These are phyloP conservation scores for Sporormia fimetaria DNA, from an alignment of 495 filamentous ascomycete species.

Conservation along the genomic window DNA sequence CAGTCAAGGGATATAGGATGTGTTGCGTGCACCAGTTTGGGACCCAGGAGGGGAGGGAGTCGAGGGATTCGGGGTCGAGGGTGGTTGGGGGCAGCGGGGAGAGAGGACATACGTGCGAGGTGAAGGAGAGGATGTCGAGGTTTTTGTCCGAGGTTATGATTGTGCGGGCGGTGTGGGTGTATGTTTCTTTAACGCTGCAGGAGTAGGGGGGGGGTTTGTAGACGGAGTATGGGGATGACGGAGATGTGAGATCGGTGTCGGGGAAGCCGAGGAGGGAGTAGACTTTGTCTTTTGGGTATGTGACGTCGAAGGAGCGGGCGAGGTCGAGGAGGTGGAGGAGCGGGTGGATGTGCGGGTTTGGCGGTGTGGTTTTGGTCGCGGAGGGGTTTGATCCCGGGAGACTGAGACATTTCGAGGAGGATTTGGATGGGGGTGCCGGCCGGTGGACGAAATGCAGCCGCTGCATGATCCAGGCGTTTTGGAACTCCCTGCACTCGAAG, in stretches of 20 bases:
- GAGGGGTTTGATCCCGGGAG: no score
- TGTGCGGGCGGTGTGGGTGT: neutral
- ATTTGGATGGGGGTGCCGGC: no score
- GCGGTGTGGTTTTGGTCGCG: no score
- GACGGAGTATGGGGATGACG: constrained; percentile 9
- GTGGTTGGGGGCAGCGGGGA: neutral
- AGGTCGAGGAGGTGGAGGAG: constrained; percentile 21
- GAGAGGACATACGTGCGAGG: neutral
- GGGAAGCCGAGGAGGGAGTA: constrained; percentile 22
- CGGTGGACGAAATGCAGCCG: neutral
- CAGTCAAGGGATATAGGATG: constrained; percentile 4
- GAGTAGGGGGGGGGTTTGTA: constrained; percentile 4
- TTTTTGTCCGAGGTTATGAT: constrained; percentile 3
- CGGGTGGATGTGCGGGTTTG: neutral
- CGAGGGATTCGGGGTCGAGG: neutral
- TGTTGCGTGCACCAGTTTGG: constrained; percentile 12
- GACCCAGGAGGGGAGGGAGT: constrained; percentile 12
- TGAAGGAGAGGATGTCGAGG: constrained; percentile 9
- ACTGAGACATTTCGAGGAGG: no score
- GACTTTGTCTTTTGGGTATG: constrained; percentile 20
- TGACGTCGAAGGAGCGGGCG: constrained; percentile 14
- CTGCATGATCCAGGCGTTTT: constrained; percentile 24
- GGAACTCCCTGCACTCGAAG: constrained; percentile 2
- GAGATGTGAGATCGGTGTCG: constrained; percentile 2
- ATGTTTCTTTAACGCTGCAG: no score